These are phyloP conservation scores for Oidiodendron maius DNA, from an alignment of 495 filamentous ascomycete species.

Conservation along the genomic window DNA sequence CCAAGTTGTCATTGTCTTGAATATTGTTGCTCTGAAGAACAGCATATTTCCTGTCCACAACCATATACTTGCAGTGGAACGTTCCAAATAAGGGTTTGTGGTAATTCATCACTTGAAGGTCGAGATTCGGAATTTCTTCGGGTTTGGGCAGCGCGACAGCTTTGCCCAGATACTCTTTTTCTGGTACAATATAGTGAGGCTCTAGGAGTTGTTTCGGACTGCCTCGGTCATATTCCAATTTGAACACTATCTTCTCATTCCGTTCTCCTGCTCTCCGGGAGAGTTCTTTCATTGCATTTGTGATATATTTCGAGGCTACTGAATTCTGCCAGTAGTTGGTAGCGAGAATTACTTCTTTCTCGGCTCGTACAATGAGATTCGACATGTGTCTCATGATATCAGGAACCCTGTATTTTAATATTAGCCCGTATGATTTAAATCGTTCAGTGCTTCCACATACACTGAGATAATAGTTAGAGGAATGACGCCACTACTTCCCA, in stretches of 20 bases:
- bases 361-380: slow-evolving; percentile 66
- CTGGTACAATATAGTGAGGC: slow-evolving; percentile 52
- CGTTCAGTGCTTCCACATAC: slow-evolving; percentile 29
- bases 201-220: slow-evolving; percentile 57
- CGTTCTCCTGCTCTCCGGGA: slow-evolving; percentile 56
- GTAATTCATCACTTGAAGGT: slow-evolving; percentile 69
- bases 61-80: slow-evolving; percentile 72
- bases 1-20: slow-evolving; percentile 70
- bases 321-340: slow-evolving; percentile 73
- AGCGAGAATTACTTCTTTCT: slow-evolving; percentile 65
- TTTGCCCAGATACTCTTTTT: slow-evolving; percentile 48
- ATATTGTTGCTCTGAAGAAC: slow-evolving; percentile 73
- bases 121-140: slow-evolving; percentile 61
- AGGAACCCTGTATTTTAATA: slow-evolving; percentile 44
- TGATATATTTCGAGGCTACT: slow-evolving; percentile 58
- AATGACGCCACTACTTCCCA: slow-evolving; percentile 60
- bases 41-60: slow-evolving; percentile 64
- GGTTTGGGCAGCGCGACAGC: slow-evolving; percentile 53
- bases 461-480: slow-evolving; percentile 65
- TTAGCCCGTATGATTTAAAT: too few relatives aligned
- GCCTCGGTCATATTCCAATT: slow-evolving; percentile 71
- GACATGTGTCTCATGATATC: slow-evolving; percentile 70
- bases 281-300: slow-evolving; percentile 62
- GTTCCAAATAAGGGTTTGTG: slow-evolving; percentile 69
- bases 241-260: slow-evolving; percentile 55